phyloP scores from a whole-genome alignment of 2,329 filamentous ascomycete genomes.

The Diaporthe vaccinii region DNA sequence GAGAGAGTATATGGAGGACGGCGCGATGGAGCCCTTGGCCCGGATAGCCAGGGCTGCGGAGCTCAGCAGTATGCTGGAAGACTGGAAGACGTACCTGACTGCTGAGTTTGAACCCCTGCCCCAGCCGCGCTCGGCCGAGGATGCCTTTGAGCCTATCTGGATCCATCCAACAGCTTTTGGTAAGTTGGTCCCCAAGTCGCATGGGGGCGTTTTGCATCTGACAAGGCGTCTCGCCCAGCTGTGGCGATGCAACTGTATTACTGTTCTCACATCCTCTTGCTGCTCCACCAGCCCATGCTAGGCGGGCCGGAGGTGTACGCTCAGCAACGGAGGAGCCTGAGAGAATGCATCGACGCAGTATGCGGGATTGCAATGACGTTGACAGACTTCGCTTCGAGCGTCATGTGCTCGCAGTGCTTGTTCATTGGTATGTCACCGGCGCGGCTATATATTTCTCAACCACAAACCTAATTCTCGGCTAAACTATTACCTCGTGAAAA shows the following conservation, averaged over 20 bases:
- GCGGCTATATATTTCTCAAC: background rate
- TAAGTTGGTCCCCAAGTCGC: background rate
- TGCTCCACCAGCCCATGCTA: background rate
- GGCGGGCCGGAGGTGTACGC: background rate
- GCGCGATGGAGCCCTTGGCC: background rate
- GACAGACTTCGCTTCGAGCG: background rate
- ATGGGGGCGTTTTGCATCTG: background rate
- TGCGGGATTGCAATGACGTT: background rate
- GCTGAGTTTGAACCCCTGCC: background rate
- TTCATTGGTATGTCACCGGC: background rate
- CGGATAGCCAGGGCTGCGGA: background rate
- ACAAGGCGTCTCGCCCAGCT: background rate
- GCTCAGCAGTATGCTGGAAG: background rate
- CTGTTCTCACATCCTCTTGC: background rate
- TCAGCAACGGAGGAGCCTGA: background rate
- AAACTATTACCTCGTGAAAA: background rate
- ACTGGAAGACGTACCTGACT: background rate
- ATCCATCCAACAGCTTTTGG: background rate
- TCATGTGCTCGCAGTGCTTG: background rate
- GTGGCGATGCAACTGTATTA: background rate
- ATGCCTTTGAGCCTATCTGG: background rate
- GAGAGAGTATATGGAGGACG: background rate
- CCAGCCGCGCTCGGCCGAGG: background rate
- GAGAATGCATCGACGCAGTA: background rate
- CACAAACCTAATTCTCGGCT: background rate